Conservation (phyloP, 345 rosid species). For the Brassica incana region DNA sequence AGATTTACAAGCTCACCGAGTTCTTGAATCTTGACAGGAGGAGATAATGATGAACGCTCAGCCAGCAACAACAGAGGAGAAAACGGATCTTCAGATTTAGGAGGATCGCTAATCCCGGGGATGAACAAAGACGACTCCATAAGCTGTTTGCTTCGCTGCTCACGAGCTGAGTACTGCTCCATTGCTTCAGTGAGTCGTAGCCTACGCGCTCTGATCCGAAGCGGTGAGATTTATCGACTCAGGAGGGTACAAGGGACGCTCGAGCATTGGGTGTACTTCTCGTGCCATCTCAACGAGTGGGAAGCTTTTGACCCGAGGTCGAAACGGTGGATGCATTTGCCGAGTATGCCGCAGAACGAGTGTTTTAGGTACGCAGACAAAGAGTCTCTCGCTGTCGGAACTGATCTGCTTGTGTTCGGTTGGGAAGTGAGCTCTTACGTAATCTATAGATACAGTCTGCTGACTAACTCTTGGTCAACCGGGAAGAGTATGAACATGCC, state of each 20-base stretch:
- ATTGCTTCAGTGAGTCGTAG: constrained; percentile 46
- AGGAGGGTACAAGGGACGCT: constrained; percentile 48
- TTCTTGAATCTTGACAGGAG: neutral
- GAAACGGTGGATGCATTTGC: constrained; percentile 66
- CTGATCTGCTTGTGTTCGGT: constrained; percentile 67
- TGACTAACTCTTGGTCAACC: constrained; percentile 54
- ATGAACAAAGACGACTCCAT: constrained; percentile 67
- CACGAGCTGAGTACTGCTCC: constrained; percentile 60
- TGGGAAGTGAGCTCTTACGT: constrained; percentile 46
- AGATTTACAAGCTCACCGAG: constrained; percentile 22
- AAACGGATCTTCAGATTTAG: constrained; percentile 43
- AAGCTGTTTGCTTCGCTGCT: constrained; percentile 60
- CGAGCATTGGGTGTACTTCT: constrained; percentile 85
- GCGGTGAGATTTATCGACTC: constrained; percentile 56
- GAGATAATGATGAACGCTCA: neutral
- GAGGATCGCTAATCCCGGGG: constrained; percentile 50
- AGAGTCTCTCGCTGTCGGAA: constrained; percentile 68
- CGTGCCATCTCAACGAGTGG: constrained; percentile 71
- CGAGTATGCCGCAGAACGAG: constrained; percentile 54
- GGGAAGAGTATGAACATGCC: constrained; percentile 56
- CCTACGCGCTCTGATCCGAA: constrained; percentile 45
- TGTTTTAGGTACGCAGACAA: constrained; percentile 59
- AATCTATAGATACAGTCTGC: constrained; percentile 53
- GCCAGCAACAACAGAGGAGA: constrained; percentile 7
- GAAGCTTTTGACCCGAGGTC: constrained; percentile 73